These are phyloP conservation scores for Metarhizium robertsii DNA, from an alignment of 2,329 filamentous ascomycete genomes.

Conservation along the genomic window DNA sequence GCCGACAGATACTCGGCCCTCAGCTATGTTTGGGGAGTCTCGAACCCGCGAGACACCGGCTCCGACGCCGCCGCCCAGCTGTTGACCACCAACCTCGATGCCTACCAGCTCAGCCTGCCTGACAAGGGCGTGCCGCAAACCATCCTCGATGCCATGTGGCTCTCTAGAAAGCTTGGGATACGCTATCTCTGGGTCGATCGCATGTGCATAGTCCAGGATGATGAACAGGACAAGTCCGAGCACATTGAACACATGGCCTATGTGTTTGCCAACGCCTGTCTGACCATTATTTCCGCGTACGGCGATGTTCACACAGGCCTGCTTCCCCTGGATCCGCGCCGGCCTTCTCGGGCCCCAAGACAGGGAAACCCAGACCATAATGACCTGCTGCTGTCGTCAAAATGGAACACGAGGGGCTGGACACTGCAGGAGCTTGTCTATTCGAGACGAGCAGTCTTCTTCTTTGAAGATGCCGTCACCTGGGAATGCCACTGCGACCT, in stretches of 20 bases:
- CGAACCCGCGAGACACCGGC: constrained; percentile 14
- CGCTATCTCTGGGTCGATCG: constrained; percentile 37
- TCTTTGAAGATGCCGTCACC: constrained; percentile 32
- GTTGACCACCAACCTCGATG: constrained; percentile 25
- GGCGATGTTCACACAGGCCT: constrained; percentile 30
- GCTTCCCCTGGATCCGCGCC: constrained; percentile 25
- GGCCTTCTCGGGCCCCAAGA: constrained; percentile 16
- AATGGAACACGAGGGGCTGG: constrained; percentile 32
- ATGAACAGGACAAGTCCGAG: constrained; percentile 27
- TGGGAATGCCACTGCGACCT: constrained; percentile 38
- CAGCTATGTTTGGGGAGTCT: constrained; percentile 34
- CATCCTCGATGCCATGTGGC: constrained; percentile 34
- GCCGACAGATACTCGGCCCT: constrained; percentile 33
- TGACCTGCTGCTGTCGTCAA: constrained; percentile 28
- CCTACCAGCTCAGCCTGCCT: constrained; percentile 24
- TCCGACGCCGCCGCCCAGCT: constrained; percentile 21
- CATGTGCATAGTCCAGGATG: constrained; percentile 36
- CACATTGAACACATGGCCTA: constrained; percentile 35
- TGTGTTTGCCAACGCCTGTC: constrained; percentile 34
- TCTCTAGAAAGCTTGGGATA: constrained; percentile 32
- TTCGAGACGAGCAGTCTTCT: constrained; percentile 31
- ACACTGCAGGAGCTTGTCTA: constrained; percentile 34
- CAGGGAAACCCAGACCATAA: constrained; percentile 22
- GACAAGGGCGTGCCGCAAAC: constrained; percentile 30
- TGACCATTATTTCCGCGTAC: constrained; percentile 34